Base-by-base conservation (phyloP, 1,284 basidiomycete genomes). In the Ganoderma resinaceum region DNA sequence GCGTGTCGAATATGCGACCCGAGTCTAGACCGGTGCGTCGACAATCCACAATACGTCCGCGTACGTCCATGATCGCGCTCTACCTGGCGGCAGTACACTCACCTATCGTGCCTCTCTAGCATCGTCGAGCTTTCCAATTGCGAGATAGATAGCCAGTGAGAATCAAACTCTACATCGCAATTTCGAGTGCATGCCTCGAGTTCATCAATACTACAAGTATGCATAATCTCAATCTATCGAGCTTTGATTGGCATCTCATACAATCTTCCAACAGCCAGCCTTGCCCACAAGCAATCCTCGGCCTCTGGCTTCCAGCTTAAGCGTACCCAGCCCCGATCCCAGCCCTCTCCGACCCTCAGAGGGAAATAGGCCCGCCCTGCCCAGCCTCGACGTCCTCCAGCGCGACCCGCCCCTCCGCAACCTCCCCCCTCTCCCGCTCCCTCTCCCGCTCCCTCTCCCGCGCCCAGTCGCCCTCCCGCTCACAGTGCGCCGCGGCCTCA, bases 311-410 rank as follows among this genome's bases (percentile, higher is more conserved):
- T 29, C 23, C 49, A 49, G 46, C 49, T n/a, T n/a, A n/a, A n/a
- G n/a, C n/a, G n/a, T n/a, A n/a, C 29, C 52, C 1, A 6, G 9
- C n/a, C 49, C 49, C 49, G 46, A 9, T 18, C 23, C 8, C n/a
- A 20, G n/a, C 23, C 26, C 29, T 53, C 26, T 53, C 52, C 52
- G 16, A 0, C 49, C 2, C 58, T 60, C 37, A 60, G n/a, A 60
- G 12, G 14, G 58, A n/a, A 60, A 60, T 60, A 9, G 58, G 58
- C 6, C 58, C 58, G 16, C 33, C n/a, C 11, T 7, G 58, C 7
- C 58, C 58, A 29, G 37, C 58, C 58, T 60, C 58, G 58, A 60
- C 37, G 11, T 60, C 58, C 12, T 18, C 58, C 37, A 60, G 37
- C 38, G 37, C n/a, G 37, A 60, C 58, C 58, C 18, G 35, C 2